A percentile compares a stretch with the other conserved stretches of the same genome.
These are phyloP conservation scores for Pyrus hybrid DNA, from an alignment of 331 rosid species.

Conservation along the genomic window DNA sequence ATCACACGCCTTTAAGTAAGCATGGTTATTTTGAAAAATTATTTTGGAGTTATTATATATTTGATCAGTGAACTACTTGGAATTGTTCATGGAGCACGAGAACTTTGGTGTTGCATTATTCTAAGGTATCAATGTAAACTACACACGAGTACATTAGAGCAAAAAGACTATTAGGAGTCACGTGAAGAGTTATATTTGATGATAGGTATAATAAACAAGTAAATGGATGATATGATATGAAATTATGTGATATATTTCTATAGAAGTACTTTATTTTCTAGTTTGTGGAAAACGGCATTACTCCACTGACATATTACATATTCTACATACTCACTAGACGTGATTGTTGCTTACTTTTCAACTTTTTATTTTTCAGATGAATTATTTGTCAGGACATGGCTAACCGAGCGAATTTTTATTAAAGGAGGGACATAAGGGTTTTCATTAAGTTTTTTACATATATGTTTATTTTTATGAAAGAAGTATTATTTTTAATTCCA, in stretches of 20 bases:
- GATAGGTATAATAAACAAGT: not conserved
- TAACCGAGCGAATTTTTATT: not conserved
- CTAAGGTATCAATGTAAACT: not conserved
- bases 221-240: not conserved
- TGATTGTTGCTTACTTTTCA: not conserved
- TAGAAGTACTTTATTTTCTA: too few relatives aligned
- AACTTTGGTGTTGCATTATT: too few relatives aligned
- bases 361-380: not conserved
- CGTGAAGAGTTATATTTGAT: not conserved
- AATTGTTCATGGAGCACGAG: not conserved
- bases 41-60: too few relatives aligned
- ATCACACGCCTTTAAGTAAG: too few relatives aligned
- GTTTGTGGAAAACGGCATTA: not conserved
- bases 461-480: too few relatives aligned
- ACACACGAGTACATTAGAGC: not conserved
- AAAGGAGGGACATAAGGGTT: too few relatives aligned
- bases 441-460: too few relatives aligned
- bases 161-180: too few relatives aligned
- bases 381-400: not conserved
- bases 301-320: not conserved
- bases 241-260: not conserved
- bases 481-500: too few relatives aligned
- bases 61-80: not conserved
- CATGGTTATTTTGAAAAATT: too few relatives aligned
- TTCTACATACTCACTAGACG: not conserved